These are phyloP conservation scores for Spergularia azorica DNA, from an alignment of 179 eudicot genomes.

Conservation along the genomic window DNA sequence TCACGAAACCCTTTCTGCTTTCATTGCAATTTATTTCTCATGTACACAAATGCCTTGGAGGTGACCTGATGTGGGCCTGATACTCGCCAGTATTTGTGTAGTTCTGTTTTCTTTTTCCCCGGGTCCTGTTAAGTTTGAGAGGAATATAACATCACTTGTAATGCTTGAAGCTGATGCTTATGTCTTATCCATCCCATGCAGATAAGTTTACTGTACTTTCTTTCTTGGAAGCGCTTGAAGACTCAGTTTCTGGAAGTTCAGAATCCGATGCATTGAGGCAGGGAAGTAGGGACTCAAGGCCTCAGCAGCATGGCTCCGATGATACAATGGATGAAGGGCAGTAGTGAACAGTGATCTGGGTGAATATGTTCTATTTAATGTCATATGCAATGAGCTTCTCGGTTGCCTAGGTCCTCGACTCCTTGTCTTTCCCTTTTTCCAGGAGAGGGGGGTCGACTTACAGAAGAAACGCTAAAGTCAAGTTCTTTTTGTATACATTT, in stretches of 20 bases:
- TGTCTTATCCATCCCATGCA: conserved; percentile 34
- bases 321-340: conserved; percentile 88
- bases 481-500: conserved; percentile 25
- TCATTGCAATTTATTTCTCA: not conserved
- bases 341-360: conserved; percentile 33
- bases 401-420: not conserved
- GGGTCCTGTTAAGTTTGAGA: not conserved
- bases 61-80: not conserved
- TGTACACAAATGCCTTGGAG: no score
- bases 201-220: conserved; percentile 93
- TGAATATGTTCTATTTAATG: not conserved
- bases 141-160: no score
- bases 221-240: conserved; percentile 98
- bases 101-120: not conserved
- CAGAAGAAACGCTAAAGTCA: conserved; percentile 3
- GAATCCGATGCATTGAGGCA: conserved; percentile 37
- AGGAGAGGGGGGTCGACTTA: not conserved
- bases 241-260: conserved; percentile 50
- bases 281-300: conserved; percentile 38
- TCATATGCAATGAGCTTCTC: not conserved
- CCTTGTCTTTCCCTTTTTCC: not conserved
- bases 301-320: conserved; percentile 36
- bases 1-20: not conserved
- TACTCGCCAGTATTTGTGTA: not conserved
- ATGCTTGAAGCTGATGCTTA: not conserved